Conservation (phyloP, 352 stramenopile genomes). For the Globisporangium irregulare region DNA sequence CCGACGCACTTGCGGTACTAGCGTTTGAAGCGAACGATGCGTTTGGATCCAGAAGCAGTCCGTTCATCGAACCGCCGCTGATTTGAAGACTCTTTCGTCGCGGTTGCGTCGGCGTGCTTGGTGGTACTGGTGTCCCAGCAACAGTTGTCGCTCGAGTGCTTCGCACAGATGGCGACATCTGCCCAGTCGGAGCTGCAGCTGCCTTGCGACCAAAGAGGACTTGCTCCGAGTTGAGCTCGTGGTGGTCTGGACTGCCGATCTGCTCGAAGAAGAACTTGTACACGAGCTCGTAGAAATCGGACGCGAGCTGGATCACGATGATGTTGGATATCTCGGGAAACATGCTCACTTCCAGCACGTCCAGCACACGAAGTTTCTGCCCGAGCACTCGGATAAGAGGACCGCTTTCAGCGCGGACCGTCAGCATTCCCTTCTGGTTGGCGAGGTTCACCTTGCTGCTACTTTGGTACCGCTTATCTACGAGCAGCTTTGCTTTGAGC, state of each 20-base stretch:
- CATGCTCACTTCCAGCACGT: conserved; percentile 79
- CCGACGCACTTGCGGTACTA: not conserved
- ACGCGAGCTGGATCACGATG: conserved; percentile 79
- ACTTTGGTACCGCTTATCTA: conserved; percentile 52
- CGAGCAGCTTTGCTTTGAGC: conserved; percentile 62
- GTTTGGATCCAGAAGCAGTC: not conserved
- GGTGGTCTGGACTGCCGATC: conserved; percentile 22
- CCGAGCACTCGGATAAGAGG: conserved; percentile 60
- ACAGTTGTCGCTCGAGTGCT: not conserved
- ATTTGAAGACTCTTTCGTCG: conserved; percentile 14
- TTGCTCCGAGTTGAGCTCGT: conserved; percentile 44
- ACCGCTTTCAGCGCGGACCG: conserved; percentile 69
- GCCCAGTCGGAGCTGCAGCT: not conserved
- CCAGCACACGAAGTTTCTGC: conserved; percentile 67
- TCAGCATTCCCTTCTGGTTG: conserved; percentile 73
- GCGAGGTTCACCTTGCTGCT: conserved; percentile 21
- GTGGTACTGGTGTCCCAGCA: not conserved
- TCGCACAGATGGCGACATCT: conserved; percentile 4
- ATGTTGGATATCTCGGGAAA: conserved; percentile 82
- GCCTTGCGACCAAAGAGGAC: conserved; percentile 58
- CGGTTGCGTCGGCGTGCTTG: not conserved
- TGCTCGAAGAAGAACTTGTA: conserved; percentile 87
- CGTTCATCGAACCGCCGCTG: conserved; percentile 7
- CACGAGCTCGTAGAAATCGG: conserved; percentile 81
- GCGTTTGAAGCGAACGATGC: not conserved